Percentiles rank a stretch among this genome's conserved stretches.
phyloP scores from a whole-genome alignment of 2,329 filamentous ascomycete species.

The Emergomyces pasteurianus region DNA sequence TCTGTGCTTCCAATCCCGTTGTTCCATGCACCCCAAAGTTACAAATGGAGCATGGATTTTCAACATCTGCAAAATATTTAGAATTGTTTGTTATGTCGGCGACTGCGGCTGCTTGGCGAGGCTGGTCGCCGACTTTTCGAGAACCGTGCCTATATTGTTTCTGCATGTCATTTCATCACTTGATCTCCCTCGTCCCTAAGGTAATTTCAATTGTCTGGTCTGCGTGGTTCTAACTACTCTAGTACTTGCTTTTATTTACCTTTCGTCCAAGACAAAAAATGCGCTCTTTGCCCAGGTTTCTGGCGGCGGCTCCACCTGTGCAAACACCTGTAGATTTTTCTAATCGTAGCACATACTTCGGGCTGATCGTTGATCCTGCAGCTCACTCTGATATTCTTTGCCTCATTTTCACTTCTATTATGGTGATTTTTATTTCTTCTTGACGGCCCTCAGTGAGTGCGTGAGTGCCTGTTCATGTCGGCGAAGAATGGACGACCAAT shows the following conservation, averaged over 20 bases:
- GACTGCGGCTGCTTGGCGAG: not conserved
- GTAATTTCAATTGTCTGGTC: not conserved
- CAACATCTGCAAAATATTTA: not conserved
- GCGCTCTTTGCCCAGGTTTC: not conserved
- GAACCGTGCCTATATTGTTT: not conserved
- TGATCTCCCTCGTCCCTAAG: not conserved
- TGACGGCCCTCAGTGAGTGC: not conserved
- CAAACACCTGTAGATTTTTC: not conserved
- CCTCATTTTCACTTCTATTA: not conserved
- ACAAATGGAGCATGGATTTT: not conserved
- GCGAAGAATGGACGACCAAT: not conserved
- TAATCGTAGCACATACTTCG: not conserved
- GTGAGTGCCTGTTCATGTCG: not conserved
- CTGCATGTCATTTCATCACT: not conserved
- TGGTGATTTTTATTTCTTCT: not conserved
- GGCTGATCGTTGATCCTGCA: not conserved
- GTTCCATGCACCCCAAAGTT: not conserved
- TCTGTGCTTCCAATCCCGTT: not conserved
- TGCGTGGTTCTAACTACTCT: not conserved
- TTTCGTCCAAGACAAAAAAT: not conserved
- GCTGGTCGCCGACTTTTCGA: not conserved
- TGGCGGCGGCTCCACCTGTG: not conserved
- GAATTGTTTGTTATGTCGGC: not conserved
- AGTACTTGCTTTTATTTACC: not conserved
- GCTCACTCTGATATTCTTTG: not conserved